Base-by-base conservation (phyloP, 129 eudicot genomes). In the Deinandra increscens region DNA sequence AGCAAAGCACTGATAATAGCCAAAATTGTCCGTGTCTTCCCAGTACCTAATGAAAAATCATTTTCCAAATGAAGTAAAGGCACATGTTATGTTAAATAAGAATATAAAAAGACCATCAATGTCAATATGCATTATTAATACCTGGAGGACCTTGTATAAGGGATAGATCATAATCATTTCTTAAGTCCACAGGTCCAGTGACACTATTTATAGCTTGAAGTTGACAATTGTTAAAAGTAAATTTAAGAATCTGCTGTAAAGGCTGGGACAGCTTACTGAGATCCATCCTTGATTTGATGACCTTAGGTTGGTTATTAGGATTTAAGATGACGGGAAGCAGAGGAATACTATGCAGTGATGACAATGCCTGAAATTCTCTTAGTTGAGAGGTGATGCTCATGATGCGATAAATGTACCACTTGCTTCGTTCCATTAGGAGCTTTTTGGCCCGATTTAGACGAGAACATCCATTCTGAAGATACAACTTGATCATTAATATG, bases 101-200 rank as follows among this genome's bases (percentile, higher is more conserved):
- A 72, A 50, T 31, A 44, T 15, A 49, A 70, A 14, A 58, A 46
- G 18, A 51, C 12, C 36, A 59, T 37, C 58, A 59, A 62, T n/a
- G 53, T 31, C 34, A n/a, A 61, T 72, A 46, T 46, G 43, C 61
- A 60, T 75, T 7, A 58, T 17, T 69, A 58, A 26, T 73, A 88
- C 99, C 97, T 87, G 99, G 99, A 78, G 99, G 99, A 49, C 99
- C 99, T 87, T 94, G 99, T 71, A 94, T 83, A 53, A 94, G 99
- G 37, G 97, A 81, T 75, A 94, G 74, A 58, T 76, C 82, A 75
- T 81, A 77, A 48, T 82, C 85, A 68, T 71, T 78, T 59, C 70
- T 78, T 48, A 49, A 66, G 71, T 81, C 87, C 73, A 75, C 63
- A 26, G 82, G 42, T 74, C 85, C 78, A 75, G 71, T 68, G 64